These are phyloP conservation scores for Cylindrodendrum hubeiense DNA, from an alignment of 2,329 filamentous ascomycete genomes.

Conservation along the genomic window DNA sequence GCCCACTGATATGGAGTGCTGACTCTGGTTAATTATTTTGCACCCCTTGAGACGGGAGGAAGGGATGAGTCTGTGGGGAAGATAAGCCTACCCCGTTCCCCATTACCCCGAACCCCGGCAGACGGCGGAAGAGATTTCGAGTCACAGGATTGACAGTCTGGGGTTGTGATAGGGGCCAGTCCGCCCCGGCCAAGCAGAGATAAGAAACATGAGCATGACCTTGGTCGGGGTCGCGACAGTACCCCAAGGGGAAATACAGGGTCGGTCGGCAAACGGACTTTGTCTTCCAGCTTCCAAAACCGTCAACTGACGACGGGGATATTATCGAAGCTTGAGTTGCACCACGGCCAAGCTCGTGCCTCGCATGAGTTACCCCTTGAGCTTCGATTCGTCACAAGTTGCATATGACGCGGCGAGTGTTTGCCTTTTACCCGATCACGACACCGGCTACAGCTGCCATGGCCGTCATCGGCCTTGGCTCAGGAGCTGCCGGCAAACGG, in stretches of 20 bases:
- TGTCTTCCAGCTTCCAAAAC: conserved; percentile 23
- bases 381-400: conserved; percentile 18
- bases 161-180: conserved; percentile 38
- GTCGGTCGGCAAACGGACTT: conserved; percentile 11
- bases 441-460: conserved; percentile 2
- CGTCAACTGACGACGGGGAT: conserved; percentile 13
- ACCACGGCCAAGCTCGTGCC: conserved; percentile 29
- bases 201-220: conserved; percentile 35
- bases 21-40: conserved; percentile 10
- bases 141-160: conserved; percentile 39
- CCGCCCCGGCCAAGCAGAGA: conserved; percentile 27
- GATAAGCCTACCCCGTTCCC: conserved; percentile 41
- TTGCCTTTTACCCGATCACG: conserved; percentile 7
- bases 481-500: not conserved
- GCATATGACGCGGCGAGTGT: conserved; percentile 17
- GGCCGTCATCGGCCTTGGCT: conserved; percentile 5
- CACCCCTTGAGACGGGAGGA: conserved; percentile 17
- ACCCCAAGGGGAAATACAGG: conserved; percentile 15
- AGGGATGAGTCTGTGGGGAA: conserved; percentile 42
- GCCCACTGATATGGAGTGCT: conserved; percentile 4
- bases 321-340: conserved; percentile 21
- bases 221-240: conserved; percentile 13
- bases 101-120: conserved; percentile 31
- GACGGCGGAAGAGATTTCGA: conserved; percentile 37
- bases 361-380: conserved; percentile 28